phyloP scores from a whole-genome alignment of 495 filamentous ascomycete genomes.

The Penicillium macrosclerotiorum region DNA sequence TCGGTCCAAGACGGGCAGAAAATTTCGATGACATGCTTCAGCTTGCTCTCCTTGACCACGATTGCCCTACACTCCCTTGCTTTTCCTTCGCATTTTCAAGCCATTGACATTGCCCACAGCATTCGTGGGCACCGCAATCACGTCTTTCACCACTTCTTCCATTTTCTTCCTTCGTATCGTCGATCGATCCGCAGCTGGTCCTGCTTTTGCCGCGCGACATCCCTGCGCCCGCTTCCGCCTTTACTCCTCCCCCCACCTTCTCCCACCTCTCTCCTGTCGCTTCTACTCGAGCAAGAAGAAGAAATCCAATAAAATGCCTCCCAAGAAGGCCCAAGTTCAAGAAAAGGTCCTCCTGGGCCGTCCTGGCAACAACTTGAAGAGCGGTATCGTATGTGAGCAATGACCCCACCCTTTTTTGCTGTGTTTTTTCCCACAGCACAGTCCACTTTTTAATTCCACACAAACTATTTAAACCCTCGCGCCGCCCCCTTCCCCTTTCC shows the following conservation, averaged over 20 bases:
- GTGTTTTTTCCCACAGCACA: conserved; percentile 35
- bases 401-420: conserved; percentile 38
- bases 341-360: conserved; percentile 72
- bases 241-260: conserved; percentile 24
- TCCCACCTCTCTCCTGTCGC: conserved; percentile 36
- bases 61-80: conserved; percentile 6
- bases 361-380: conserved; percentile 98
- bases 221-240: conserved; percentile 29
- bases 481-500: conserved; percentile 18
- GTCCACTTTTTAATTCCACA: conserved; percentile 37
- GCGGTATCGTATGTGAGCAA: conserved; percentile 89
- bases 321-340: conserved; percentile 54
- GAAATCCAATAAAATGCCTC: conserved; percentile 52
- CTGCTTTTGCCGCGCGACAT: conserved; percentile 41
- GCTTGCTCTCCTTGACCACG: background rate
- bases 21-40: conserved; percentile 22
- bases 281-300: conserved; percentile 47
- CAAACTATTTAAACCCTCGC: conserved; percentile 28
- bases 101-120: conserved; percentile 26
- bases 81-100: conserved; percentile 9
- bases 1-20: conserved; percentile 21
- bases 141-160: conserved; percentile 32
- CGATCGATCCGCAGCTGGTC: conserved; percentile 49
- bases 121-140: conserved; percentile 38
- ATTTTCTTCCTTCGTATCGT: conserved; percentile 33